Conservation (phyloP, 1,284 basidiomycete genomes). For the Exobasidium cylindrosporum region DNA sequence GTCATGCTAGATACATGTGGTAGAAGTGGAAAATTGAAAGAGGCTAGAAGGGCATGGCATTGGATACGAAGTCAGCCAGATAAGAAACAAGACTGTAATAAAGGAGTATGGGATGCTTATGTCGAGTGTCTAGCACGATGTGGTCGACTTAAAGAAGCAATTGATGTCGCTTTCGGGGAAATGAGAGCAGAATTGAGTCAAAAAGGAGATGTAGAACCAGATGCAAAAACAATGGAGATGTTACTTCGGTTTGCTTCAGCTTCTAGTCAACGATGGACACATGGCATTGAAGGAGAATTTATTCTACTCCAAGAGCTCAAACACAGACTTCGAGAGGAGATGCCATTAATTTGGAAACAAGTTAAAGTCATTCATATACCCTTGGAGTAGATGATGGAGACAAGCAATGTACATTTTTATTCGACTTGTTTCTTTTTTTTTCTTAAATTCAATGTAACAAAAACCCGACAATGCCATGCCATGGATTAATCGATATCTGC, state of each 20-base stretch:
- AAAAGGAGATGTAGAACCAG: conserved; percentile 24
- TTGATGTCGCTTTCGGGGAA: conserved; percentile 65
- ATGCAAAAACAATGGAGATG: conserved; percentile 52
- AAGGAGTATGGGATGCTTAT: conserved; percentile 68
- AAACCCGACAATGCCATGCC: too few species aligned
- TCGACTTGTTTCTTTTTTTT: too few species aligned
- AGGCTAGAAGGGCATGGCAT: background rate
- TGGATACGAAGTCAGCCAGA: background rate
- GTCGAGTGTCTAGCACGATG: conserved; percentile 81
- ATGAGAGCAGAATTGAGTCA: conserved; percentile 58
- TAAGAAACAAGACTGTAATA: conserved; percentile 13
- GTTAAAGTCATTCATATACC: background rate
- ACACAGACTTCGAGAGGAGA: background rate
- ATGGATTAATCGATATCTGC: too few species aligned
- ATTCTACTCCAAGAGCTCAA: background rate
- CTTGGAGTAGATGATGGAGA: too few species aligned
- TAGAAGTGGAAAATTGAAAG: conserved; percentile 41
- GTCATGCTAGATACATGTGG: conserved; percentile 83
- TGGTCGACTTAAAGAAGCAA: conserved; percentile 67
- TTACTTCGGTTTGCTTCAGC: conserved; percentile 55
- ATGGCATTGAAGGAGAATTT: background rate
- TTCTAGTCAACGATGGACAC: background rate
- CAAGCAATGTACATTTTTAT: too few species aligned
- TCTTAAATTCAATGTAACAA: too few species aligned
- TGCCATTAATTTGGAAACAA: background rate